phyloP scores from a whole-genome alignment of 495 filamentous ascomycete genomes.

The Penicillium ochrochloron region DNA sequence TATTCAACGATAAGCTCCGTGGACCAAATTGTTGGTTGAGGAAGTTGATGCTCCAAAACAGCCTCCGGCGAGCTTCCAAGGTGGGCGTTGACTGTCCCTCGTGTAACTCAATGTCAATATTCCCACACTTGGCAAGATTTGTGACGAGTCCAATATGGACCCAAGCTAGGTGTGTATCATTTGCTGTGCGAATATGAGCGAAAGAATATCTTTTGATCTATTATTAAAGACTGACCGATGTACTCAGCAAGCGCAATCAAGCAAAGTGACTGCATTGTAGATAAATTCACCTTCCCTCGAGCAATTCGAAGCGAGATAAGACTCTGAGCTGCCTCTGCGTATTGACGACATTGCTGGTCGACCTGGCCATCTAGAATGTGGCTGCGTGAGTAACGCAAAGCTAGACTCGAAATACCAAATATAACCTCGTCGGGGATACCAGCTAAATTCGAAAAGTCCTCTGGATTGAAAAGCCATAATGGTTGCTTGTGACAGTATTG shows the following conservation, averaged over 20 bases:
- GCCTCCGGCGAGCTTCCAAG: slow-evolving; percentile 39
- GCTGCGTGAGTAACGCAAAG: slow-evolving; percentile 38
- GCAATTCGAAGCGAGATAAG: slow-evolving; percentile 47
- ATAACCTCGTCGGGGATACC: slow-evolving; percentile 39
- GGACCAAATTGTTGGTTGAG: slow-evolving; percentile 47
- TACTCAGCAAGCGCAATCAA: slow-evolving; percentile 47
- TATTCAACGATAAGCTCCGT: slow-evolving; percentile 39
- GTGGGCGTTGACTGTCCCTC: slow-evolving; percentile 30
- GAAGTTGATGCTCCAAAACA: slow-evolving; percentile 51
- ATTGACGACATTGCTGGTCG: slow-evolving; percentile 37
- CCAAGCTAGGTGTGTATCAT: slow-evolving; percentile 34
- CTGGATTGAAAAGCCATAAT: slow-evolving; percentile 48
- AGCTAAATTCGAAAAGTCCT: slow-evolving; percentile 35
- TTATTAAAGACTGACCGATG: slow-evolving; percentile 31
- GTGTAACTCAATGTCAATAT: slow-evolving; percentile 40
- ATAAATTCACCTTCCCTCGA: slow-evolving; percentile 44
- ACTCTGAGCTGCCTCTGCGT: slow-evolving; percentile 41
- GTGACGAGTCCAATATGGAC: slow-evolving; percentile 31
- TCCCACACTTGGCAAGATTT: slow-evolving; percentile 41
- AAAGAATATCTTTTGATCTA: background rate
- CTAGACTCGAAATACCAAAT: slow-evolving; percentile 44
- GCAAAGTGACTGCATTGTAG: slow-evolving; percentile 48
- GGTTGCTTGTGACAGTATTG: slow-evolving; percentile 51
- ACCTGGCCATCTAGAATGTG: slow-evolving; percentile 24
- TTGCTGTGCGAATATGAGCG: slow-evolving; percentile 3